These are phyloP conservation scores for Phytophthora europaea DNA, from an alignment of 352 stramenopile species.

Conservation along the genomic window DNA sequence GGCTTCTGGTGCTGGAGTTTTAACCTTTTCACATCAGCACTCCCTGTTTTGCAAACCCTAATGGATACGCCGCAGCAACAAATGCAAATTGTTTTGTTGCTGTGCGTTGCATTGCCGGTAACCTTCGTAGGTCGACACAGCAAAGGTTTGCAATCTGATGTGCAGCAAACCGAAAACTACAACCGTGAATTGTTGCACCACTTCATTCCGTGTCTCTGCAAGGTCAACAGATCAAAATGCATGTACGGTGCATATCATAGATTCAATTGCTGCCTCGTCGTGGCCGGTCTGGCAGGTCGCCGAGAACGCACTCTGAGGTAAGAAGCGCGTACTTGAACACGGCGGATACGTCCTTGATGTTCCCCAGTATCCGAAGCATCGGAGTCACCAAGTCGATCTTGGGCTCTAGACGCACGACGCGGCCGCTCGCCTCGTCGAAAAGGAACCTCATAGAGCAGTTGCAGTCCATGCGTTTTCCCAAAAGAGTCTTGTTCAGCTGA, in stretches of 20 bases:
- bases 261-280: neutral
- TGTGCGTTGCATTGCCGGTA: too few relatives aligned
- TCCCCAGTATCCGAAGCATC: constrained; percentile 18
- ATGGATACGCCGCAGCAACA: too few relatives aligned
- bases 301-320: constrained; percentile 11
- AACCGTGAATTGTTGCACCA: too few relatives aligned
- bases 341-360: constrained; percentile 5
- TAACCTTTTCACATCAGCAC: neutral
- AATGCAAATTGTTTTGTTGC: neutral
- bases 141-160: too few relatives aligned
- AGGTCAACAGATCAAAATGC: too few relatives aligned
- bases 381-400: constrained; percentile 17
- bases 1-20: constrained; percentile 25
- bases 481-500: constrained; percentile 9
- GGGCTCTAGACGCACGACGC: constrained; percentile 17
- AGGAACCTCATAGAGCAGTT: constrained; percentile 22
- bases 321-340: constrained; percentile 8
- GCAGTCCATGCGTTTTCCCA: constrained; percentile 21
- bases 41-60: too few relatives aligned
- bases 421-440: constrained; percentile 10
- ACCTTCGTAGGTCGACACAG: too few relatives aligned
- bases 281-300: neutral
- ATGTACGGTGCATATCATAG: too few relatives aligned
- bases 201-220: too few relatives aligned
- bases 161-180: too few relatives aligned